phyloP scores from a whole-genome alignment of 306 rosid species.

The Vigna hirtella region DNA sequence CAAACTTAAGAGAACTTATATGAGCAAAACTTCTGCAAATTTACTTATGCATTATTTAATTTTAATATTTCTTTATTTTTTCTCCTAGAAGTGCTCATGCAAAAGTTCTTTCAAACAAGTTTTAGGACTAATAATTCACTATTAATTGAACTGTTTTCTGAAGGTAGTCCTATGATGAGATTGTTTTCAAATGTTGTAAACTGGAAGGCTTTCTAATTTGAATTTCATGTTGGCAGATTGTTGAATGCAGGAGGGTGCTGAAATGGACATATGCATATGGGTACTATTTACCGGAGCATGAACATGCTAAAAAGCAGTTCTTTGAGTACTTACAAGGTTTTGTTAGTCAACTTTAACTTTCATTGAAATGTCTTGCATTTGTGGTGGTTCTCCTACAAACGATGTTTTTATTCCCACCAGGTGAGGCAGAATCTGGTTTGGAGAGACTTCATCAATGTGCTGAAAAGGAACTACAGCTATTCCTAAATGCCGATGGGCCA shows the following conservation, averaged over 20 bases:
- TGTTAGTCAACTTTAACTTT: slow-evolving; percentile 28
- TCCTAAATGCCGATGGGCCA: slow-evolving; percentile 65
- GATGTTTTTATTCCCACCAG: slow-evolving; percentile 41
- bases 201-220: slow-evolving; percentile 8
- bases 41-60: no score
- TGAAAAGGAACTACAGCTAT: slow-evolving; percentile 72
- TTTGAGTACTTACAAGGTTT: slow-evolving; percentile 86
- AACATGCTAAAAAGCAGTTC: slow-evolving; percentile 75
- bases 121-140: background rate
- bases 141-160: slow-evolving; percentile 28
- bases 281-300: slow-evolving; percentile 81
- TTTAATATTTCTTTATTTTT: no score
- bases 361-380: slow-evolving; percentile 31
- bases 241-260: slow-evolving; percentile 95
- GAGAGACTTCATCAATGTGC: slow-evolving; percentile 90
- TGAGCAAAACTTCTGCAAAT: no score
- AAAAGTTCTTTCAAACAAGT: no score
- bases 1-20: no score
- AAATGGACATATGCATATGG: slow-evolving; percentile 99
- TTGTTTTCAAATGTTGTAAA: slow-evolving; percentile 25
- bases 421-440: slow-evolving; percentile 87
- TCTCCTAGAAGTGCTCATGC: no score
- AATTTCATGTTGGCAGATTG: slow-evolving; percentile 71
- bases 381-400: slow-evolving; percentile 15
- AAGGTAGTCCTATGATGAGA: background rate